These are phyloP conservation scores for Pleurotus giganteus DNA, from an alignment of 768 basidiomycete species.

Conservation along the genomic window DNA sequence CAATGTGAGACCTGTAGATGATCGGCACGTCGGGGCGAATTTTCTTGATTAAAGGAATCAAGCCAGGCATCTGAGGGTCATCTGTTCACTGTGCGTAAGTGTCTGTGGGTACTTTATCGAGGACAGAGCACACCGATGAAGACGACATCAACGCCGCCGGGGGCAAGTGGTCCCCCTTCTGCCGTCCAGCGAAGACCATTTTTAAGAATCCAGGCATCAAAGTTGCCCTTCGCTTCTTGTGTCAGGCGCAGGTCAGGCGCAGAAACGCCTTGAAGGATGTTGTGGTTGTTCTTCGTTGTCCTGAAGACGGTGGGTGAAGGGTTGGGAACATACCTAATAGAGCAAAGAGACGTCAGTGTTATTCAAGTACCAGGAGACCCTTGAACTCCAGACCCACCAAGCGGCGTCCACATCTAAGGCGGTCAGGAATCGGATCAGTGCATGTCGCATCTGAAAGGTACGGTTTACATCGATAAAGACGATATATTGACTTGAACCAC, in stretches of 20 bases:
- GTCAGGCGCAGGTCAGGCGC: slow-evolving; percentile 74
- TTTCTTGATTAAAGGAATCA: slow-evolving; percentile 90
- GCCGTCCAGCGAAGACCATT: slow-evolving; percentile 89
- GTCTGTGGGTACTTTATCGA: background rate
- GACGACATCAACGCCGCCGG: slow-evolving; percentile 82
- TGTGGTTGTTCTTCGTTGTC: slow-evolving; percentile 94
- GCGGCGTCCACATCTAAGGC: slow-evolving; percentile 78
- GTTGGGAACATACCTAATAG: slow-evolving; percentile 78
- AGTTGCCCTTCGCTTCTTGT: slow-evolving; percentile 73
- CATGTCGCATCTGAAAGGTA: slow-evolving; percentile 81
- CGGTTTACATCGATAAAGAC: slow-evolving; percentile 14
- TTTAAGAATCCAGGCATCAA: slow-evolving; percentile 86
- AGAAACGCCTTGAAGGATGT: slow-evolving; percentile 92
- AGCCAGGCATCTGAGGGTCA: slow-evolving; percentile 92
- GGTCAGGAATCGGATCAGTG: slow-evolving; percentile 82
- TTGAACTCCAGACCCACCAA: slow-evolving; percentile 55
- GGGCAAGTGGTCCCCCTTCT: slow-evolving; percentile 79
- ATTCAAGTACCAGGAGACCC: background rate
- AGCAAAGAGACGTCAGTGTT: slow-evolving; percentile 10
- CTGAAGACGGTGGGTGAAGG: slow-evolving; percentile 88
- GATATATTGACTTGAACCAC: slow-evolving; percentile 31
- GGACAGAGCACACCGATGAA: slow-evolving; percentile 67
- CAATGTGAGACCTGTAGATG: slow-evolving; percentile 93
- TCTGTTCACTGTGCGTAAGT: slow-evolving; percentile 32
- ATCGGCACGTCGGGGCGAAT: slow-evolving; percentile 83